Evolutionary conservation across 306 rosid species (phyloP).

Genomic region (Carpinus fangiana): DNA sequence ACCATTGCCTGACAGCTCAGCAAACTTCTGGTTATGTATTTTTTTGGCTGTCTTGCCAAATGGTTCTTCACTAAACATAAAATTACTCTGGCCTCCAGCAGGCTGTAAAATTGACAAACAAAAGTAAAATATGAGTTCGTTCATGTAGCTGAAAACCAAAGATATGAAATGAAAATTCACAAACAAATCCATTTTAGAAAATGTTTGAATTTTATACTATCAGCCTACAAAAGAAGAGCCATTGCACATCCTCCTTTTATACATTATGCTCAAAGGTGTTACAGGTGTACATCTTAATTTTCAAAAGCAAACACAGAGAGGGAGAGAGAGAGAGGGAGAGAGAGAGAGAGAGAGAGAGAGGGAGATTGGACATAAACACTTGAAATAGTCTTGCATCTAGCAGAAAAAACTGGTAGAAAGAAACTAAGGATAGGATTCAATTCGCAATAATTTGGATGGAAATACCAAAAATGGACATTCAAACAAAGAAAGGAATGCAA

Average conservation of each 20-base stretch:
- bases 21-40: slow-evolving; percentile 83
- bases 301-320: not conserved
- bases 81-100: slow-evolving; percentile 95
- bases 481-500: not conserved
- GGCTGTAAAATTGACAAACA: slow-evolving; percentile 46
- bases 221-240: not conserved
- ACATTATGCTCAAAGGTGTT: not conserved
- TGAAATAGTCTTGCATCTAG: not conserved
- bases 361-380: too few species aligned
- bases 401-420: not conserved
- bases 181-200: not conserved
- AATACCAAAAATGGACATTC: not conserved
- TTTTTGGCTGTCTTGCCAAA: slow-evolving; percentile 65
- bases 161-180: not conserved
- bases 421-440: not conserved
- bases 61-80: slow-evolving; percentile 81
- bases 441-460: not conserved
- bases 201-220: not conserved
- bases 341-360: not conserved
- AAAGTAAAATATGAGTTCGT: not conserved
- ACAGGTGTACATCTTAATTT: not conserved
- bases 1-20: slow-evolving; percentile 79
- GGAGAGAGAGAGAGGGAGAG: not conserved
- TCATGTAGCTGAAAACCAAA: not conserved
- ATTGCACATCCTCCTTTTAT: not conserved